Percentiles rank a stretch among this genome's conserved stretches.
Conservation (phyloP, 306 rosid genomes). For the Ochetophila trinervis region DNA sequence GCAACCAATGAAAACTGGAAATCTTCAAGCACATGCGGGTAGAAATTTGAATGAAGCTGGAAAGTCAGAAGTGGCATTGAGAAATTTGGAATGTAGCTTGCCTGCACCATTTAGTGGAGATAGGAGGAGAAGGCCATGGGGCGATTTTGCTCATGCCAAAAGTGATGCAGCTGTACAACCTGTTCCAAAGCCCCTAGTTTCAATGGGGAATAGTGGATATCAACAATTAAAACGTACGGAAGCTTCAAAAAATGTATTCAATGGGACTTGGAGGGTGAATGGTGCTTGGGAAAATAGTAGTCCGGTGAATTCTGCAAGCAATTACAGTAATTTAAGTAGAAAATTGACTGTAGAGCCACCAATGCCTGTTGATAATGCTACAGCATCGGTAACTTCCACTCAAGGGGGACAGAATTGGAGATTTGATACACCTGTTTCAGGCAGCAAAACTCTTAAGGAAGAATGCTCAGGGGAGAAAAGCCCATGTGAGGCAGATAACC, state of each 20-base stretch:
- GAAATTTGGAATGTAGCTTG: neutral
- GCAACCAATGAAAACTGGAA: constrained; percentile 2
- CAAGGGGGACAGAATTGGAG: constrained; percentile 19
- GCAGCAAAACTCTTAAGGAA: neutral
- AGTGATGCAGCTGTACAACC: constrained; percentile 20
- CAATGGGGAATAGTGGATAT: neutral
- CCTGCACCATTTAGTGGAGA: constrained; percentile 19
- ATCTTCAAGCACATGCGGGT: constrained; percentile 12
- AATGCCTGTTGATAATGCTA: constrained; percentile 23
- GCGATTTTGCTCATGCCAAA: neutral
- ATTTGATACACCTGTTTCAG: constrained; percentile 10
- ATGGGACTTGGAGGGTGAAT: constrained; percentile 19
- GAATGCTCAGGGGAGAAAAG: constrained; percentile 19
- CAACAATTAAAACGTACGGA: constrained; percentile 16
- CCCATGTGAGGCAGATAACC: constrained; percentile 16
- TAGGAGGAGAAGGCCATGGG: constrained; percentile 23
- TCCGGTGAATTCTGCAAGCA: constrained; percentile 15
- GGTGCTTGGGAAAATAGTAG: constrained; percentile 24
- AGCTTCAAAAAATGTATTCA: constrained; percentile 5
- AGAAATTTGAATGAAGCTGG: neutral
- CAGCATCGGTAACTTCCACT: constrained; percentile 7
- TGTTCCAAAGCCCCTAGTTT: neutral
- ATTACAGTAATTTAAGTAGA: constrained; percentile 1
- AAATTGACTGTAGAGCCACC: constrained; percentile 15
- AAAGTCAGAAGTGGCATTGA: no score